Evolutionary conservation across 83 land plant species (phyloP), one percentile per base, ranked within the genome.

Genomic region (Diphasiastrum complanatum): DNA sequence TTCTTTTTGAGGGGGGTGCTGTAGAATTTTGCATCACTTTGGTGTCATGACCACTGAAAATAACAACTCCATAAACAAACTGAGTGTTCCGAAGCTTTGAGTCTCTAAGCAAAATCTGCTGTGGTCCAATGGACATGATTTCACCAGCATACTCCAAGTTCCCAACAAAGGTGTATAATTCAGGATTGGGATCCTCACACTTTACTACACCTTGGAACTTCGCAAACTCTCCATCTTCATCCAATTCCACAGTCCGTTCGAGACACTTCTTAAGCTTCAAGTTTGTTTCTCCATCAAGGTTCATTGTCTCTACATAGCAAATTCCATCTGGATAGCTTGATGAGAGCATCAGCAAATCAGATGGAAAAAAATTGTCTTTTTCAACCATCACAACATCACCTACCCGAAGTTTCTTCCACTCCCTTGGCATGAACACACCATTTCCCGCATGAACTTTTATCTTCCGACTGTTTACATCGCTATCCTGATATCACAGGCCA

Each of bases 301-400:
- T 78, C 79, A 75, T 78, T 27, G 81, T 78, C 48, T 78, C 81
- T 2, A 78, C 81, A 40, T 78, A 78, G 59, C 79, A 75, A 29
- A 78, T 68, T 11, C 81, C 81, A 60, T 75, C 79, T 6, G 68
- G 70, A 24, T 65, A 70, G 64, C 80, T 70, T 0, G 79, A 75
- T 1, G 79, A 69, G 35, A 78, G 22, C 27, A 78, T 30, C 16
- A 78, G 66, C 51, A 78, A 48, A 36, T 78, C 81, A 20, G 81
- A 61, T 11, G 81, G 79, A 48, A 78, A 75, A 19, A 75, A 70
- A 26, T 65, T 41, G 38, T 76, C 79, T 47, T 65, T 68, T 31
- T 77, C 67, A 3, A 77, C 66, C 38, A 45, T 73, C 28, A 77
- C 77, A 33, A 77, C 56, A 29, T 78, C 80, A 28, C 81, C 81